Percentiles rank a stretch among this genome's conserved stretches.
These are phyloP conservation scores for Rhizopogon vinicolor DNA, from an alignment of 768 basidiomycete species.

Conservation along the genomic window DNA sequence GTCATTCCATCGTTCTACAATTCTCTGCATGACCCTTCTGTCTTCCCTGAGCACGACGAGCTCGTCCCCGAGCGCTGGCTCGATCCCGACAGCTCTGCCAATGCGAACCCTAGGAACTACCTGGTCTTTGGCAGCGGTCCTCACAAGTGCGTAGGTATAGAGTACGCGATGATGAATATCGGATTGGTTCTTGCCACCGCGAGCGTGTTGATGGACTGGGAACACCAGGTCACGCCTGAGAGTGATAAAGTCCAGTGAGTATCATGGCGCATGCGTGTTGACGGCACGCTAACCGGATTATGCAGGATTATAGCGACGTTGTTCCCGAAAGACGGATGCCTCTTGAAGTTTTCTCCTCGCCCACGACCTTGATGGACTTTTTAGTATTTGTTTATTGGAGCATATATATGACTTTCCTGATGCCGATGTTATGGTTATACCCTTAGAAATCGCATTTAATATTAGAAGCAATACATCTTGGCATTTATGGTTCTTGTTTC, in stretches of 20 bases:
- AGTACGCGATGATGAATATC: constrained; percentile 93
- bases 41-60: constrained; percentile 83
- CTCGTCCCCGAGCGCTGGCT: constrained; percentile 93
- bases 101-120: constrained; percentile 77
- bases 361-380: constrained; percentile 14
- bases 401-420: neutral
- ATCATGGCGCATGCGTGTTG: neutral
- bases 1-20: constrained; percentile 93
- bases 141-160: constrained; percentile 87
- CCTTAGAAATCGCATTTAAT: constrained; percentile 12
- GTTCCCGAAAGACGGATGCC: constrained; percentile 92
- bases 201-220: constrained; percentile 73
- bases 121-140: constrained; percentile 84
- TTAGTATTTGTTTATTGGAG: neutral
- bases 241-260: constrained; percentile 82
- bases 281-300: neutral
- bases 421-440: constrained; percentile 1
- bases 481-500: neutral
- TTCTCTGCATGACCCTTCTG: constrained; percentile 83
- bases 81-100: constrained; percentile 72
- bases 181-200: constrained; percentile 83
- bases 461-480: neutral
- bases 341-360: constrained; percentile 72
- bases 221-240: constrained; percentile 77
- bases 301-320: constrained; percentile 89